Percentiles rank a stretch among this genome's conserved stretches.
These are phyloP conservation scores for Neurospora sp. DNA, from an alignment of 495 filamentous ascomycete genomes.

Conservation along the genomic window DNA sequence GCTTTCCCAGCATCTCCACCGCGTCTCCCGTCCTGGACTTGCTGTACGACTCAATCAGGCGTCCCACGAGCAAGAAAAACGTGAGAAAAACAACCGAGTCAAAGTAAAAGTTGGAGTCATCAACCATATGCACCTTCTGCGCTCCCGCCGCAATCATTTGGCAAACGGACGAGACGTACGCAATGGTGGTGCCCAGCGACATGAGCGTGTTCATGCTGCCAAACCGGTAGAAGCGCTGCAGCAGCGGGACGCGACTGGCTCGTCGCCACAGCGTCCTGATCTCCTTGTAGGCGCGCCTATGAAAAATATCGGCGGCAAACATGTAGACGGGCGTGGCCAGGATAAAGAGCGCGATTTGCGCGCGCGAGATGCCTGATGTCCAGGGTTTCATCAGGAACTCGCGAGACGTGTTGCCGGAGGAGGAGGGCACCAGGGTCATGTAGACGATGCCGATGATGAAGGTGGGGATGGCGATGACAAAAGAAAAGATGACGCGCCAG, in stretches of 20 bases:
- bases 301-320: slow-evolving; percentile 79
- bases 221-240: slow-evolving; percentile 78
- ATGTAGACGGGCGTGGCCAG: slow-evolving; percentile 87
- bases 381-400: slow-evolving; percentile 60
- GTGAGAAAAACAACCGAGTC: slow-evolving; percentile 93
- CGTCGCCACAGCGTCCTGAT: slow-evolving; percentile 68
- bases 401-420: slow-evolving; percentile 39
- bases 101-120: slow-evolving; percentile 66
- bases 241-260: slow-evolving; percentile 64
- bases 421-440: slow-evolving; percentile 63
- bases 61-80: slow-evolving; percentile 72
- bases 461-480: slow-evolving; percentile 71
- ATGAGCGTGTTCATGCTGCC: slow-evolving; percentile 96
- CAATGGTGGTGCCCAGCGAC: slow-evolving; percentile 78
- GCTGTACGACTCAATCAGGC: slow-evolving; percentile 82
- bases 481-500: slow-evolving; percentile 55
- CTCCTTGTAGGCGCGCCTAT: slow-evolving; percentile 68
- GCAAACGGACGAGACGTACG: slow-evolving; percentile 75
- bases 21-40: slow-evolving; percentile 89
- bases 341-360: slow-evolving; percentile 76
- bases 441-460: slow-evolving; percentile 86
- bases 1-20: slow-evolving; percentile 64
- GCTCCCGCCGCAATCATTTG: slow-evolving; percentile 63
- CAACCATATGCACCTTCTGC: slow-evolving; percentile 17
- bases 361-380: slow-evolving; percentile 63